These are phyloP conservation scores for Rugiboletus extremiorientalis DNA, from an alignment of 1,284 basidiomycete genomes.

Conservation along the genomic window DNA sequence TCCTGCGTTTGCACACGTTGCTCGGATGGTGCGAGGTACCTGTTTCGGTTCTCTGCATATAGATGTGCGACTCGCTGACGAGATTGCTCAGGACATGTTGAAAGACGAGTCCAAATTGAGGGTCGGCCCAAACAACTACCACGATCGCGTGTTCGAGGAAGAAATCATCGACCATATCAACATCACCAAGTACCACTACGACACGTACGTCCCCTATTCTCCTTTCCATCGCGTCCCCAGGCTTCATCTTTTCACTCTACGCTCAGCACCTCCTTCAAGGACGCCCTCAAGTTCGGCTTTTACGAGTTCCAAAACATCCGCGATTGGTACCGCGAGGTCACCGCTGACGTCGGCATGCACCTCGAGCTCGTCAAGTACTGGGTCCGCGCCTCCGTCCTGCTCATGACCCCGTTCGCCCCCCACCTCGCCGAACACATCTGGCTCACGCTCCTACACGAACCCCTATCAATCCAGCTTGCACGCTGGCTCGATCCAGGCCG, in stretches of 20 bases:
- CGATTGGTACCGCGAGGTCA: constrained; percentile 97
- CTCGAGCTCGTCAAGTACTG: constrained; percentile 74
- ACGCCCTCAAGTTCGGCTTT: constrained; percentile 93
- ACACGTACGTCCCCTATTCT: constrained; percentile 56
- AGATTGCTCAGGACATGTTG: constrained; percentile 65
- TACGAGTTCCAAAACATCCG: constrained; percentile 93
- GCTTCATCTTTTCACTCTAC: constrained; percentile 33
- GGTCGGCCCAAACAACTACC: constrained; percentile 65
- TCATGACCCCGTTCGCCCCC: constrained; percentile 89
- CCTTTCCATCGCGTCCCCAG: neutral
- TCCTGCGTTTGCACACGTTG: constrained; percentile 91
- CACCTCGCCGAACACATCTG: constrained; percentile 96
- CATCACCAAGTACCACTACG: constrained; percentile 77
- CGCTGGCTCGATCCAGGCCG: constrained; percentile 70
- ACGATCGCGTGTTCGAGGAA: constrained; percentile 90
- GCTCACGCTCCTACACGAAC: constrained; percentile 71
- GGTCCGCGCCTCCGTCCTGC: constrained; percentile 79
- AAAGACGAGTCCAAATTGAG: constrained; percentile 71
- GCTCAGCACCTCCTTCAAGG: constrained; percentile 90
- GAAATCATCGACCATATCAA: constrained; percentile 89
- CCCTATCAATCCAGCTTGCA: constrained; percentile 80
- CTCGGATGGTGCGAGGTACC: constrained; percentile 89
- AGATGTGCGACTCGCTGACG: constrained; percentile 4
- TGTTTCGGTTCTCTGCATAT: neutral
- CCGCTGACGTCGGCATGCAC: constrained; percentile 90